Conservation (phyloP, 331 rosid genomes). For the Rhamnella rubrinervis region DNA sequence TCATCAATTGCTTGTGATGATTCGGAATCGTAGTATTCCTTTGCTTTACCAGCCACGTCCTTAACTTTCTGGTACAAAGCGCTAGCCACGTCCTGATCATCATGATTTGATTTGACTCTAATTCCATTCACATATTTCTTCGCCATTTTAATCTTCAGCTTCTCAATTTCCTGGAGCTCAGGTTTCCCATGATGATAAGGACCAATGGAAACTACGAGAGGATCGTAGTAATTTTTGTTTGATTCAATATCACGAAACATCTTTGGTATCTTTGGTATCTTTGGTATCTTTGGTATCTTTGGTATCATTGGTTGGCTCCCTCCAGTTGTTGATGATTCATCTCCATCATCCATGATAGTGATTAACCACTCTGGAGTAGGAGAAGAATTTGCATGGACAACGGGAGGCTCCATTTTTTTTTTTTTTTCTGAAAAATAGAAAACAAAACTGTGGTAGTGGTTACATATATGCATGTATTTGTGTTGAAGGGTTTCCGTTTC, state of each 20-base stretch:
- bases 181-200: conserved; percentile 10
- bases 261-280: conserved; percentile 5
- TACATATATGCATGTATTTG: too few species aligned
- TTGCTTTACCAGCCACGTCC: neutral
- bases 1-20: neutral
- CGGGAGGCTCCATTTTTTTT: too few species aligned
- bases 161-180: neutral
- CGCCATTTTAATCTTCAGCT: conserved; percentile 5
- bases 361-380: too few species aligned
- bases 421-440: too few species aligned
- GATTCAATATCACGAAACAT: neutral
- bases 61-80: neutral
- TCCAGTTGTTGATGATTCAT: neutral
- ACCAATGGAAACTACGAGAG: conserved; percentile 11
- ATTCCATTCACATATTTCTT: neutral
- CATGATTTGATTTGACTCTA: too few species aligned
- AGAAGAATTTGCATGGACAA: too few species aligned
- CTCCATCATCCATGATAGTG: neutral
- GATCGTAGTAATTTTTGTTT: neutral
- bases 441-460: too few species aligned
- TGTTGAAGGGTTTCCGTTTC: too few species aligned
- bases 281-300: neutral
- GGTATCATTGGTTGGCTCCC: too few species aligned
- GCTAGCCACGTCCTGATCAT: too few species aligned
- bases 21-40: neutral